Percentiles rank a stretch among this genome's conserved stretches.
phyloP scores from a whole-genome alignment of 495 filamentous ascomycete genomes.

The Aspergillus ellipticus region DNA sequence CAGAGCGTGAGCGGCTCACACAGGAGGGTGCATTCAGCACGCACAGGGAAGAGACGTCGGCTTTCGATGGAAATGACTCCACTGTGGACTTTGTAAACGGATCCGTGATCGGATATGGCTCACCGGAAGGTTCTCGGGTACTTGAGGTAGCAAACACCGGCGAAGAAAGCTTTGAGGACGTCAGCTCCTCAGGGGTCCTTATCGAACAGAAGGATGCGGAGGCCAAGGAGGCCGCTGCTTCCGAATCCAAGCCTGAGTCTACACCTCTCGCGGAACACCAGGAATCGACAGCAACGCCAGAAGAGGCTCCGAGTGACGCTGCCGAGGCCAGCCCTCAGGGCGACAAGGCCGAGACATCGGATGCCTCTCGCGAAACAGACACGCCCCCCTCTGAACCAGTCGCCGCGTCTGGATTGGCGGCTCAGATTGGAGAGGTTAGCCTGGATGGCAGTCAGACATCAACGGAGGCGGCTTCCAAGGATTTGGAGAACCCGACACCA shows the following conservation, averaged over 20 bases:
- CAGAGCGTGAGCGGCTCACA: slow-evolving; percentile 73
- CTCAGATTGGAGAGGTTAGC: slow-evolving; percentile 49
- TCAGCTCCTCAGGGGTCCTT: slow-evolving; percentile 64
- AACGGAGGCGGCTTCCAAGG: slow-evolving; percentile 6
- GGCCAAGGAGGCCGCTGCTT: slow-evolving; percentile 6
- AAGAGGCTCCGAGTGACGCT: slow-evolving; percentile 20
- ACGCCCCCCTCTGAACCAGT: slow-evolving; percentile 28
- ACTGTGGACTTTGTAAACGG: slow-evolving; percentile 41
- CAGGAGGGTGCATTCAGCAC: slow-evolving; percentile 56
- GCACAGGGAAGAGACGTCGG: slow-evolving; percentile 36
- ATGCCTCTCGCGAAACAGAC: neutral
- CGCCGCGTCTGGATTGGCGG: slow-evolving; percentile 46
- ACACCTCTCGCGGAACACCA: slow-evolving; percentile 1
- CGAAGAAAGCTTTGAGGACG: slow-evolving; percentile 94
- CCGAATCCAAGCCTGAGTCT: slow-evolving; percentile 10
- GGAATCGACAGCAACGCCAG: neutral
- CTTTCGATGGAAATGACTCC: slow-evolving; percentile 48
- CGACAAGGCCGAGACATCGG: slow-evolving; percentile 1
- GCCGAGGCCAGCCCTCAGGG: slow-evolving; percentile 15
- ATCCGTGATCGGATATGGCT: slow-evolving; percentile 31
- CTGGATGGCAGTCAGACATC: slow-evolving; percentile 36
- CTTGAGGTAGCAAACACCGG: slow-evolving; percentile 68
- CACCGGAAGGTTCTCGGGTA: slow-evolving; percentile 47
- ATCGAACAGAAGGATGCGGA: slow-evolving; percentile 58
- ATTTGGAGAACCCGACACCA: slow-evolving; percentile 4